phyloP scores from a whole-genome alignment of 805 yeast genomes.

The Saccharomycopsis fermentans region DNA sequence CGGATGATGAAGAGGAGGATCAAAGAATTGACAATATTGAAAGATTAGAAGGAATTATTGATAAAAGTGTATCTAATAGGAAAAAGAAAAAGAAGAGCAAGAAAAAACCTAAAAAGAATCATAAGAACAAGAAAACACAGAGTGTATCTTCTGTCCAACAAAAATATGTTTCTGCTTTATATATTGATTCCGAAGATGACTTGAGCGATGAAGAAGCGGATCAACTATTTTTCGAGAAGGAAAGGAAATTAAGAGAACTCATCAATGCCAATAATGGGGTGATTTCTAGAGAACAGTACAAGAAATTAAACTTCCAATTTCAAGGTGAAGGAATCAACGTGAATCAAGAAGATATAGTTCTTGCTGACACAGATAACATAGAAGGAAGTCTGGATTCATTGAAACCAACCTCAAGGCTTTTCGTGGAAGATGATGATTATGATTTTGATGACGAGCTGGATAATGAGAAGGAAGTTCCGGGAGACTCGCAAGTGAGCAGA shows the following conservation, averaged over 20 bases:
- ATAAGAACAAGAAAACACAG: slow-evolving; percentile 8
- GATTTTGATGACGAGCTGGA: background rate
- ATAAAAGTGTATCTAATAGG: background rate
- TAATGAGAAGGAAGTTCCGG: background rate
- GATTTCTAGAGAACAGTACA: slow-evolving; percentile 6
- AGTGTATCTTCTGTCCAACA: background rate
- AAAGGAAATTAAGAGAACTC: slow-evolving; percentile 10
- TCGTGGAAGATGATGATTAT: background rate
- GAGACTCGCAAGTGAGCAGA: background rate
- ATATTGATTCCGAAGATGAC: slow-evolving; percentile 28
- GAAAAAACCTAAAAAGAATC: slow-evolving; percentile 5
- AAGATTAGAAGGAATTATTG: background rate
- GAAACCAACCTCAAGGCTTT: background rate
- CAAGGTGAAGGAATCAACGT: background rate
- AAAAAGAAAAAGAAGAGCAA: slow-evolving; percentile 7
- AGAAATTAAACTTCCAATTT: slow-evolving; percentile 3
- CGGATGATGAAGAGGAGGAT: slow-evolving; percentile 5
- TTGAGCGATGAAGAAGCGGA: slow-evolving; percentile 7
- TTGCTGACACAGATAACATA: background rate
- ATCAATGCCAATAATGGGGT: slow-evolving; percentile 10
- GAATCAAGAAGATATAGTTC: background rate
- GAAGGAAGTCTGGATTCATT: too few species aligned
- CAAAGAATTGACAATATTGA: background rate
- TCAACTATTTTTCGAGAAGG: slow-evolving; percentile 11
- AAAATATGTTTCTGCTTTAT: slow-evolving; percentile 21